A percentile compares a stretch with the other conserved stretches of the same genome.
Evolutionary conservation across 805 yeast species (phyloP).

Genomic region (Lipomyces yamanashiensis): DNA sequence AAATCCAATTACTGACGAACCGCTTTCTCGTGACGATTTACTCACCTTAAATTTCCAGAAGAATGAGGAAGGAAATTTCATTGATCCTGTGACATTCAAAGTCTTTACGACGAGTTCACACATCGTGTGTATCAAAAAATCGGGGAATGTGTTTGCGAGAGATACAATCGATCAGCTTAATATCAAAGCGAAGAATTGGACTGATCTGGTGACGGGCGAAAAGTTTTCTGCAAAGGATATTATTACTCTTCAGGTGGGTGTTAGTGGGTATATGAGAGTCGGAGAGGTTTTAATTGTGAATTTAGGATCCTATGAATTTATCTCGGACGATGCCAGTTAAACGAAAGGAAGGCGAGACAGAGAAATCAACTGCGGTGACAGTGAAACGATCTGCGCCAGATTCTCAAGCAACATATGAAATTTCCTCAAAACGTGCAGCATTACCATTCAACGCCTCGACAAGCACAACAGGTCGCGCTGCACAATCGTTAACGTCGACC

Average conservation of each 20-base stretch:
- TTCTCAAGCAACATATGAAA: background rate
- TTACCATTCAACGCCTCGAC: slow-evolving; percentile 30
- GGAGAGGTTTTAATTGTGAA: background rate
- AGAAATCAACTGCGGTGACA: background rate
- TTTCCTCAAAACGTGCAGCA: background rate
- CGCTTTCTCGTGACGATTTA: slow-evolving; percentile 36
- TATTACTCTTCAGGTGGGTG: slow-evolving; percentile 33
- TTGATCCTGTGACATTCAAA: slow-evolving; percentile 46
- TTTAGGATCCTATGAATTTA: slow-evolving; percentile 17
- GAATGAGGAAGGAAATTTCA: slow-evolving; percentile 39
- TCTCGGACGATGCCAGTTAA: background rate
- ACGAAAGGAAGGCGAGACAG: background rate
- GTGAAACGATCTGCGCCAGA: background rate
- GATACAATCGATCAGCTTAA: slow-evolving; percentile 43
- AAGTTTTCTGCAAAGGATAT: slow-evolving; percentile 42
- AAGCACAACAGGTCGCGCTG: slow-evolving; percentile 40
- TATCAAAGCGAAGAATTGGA: slow-evolving; percentile 41
- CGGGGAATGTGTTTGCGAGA: slow-evolving; percentile 44
- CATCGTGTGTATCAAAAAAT: slow-evolving; percentile 41
- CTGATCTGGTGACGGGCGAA: slow-evolving; percentile 44
- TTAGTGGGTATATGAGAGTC: background rate
- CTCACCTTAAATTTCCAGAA: slow-evolving; percentile 39
- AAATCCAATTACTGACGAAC: slow-evolving; percentile 44
- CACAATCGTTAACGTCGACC: slow-evolving; percentile 44
- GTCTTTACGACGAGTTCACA: slow-evolving; percentile 39